phyloP scores from a whole-genome alignment of 352 stramenopile species.

The Nothophytophthora sp. region DNA sequence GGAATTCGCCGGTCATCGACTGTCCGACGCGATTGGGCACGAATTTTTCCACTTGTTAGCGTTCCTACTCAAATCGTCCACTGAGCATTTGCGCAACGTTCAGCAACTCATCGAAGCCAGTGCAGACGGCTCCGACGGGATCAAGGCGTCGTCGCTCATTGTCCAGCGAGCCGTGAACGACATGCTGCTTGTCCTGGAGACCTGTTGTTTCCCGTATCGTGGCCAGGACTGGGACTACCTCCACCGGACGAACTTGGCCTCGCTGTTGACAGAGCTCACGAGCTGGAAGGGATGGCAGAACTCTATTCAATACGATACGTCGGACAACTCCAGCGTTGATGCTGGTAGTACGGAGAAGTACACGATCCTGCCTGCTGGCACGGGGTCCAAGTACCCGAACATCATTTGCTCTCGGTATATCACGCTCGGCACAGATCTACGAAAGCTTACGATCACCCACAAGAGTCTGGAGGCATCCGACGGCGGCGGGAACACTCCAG shows the following conservation, averaged over 20 bases:
- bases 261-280: constrained; percentile 67
- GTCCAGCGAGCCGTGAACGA: constrained; percentile 67
- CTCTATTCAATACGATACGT: constrained; percentile 54
- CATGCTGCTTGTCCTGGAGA: constrained; percentile 74
- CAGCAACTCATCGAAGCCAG: constrained; percentile 31
- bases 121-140: constrained; percentile 3
- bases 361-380: constrained; percentile 57
- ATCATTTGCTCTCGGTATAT: constrained; percentile 69
- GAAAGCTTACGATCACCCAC: constrained; percentile 57
- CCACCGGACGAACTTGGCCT: constrained; percentile 55
- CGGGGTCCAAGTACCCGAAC: constrained; percentile 59
- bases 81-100: constrained; percentile 37
- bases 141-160: constrained; percentile 16
- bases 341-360: constrained; percentile 29
- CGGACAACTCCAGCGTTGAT: constrained; percentile 40
- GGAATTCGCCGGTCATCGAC: constrained; percentile 58
- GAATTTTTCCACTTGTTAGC: constrained; percentile 75
- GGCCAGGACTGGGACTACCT: constrained; percentile 65
- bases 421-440: constrained; percentile 67
- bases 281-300: constrained; percentile 80
- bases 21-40: constrained; percentile 43
- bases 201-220: constrained; percentile 77
- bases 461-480: constrained; percentile 22
- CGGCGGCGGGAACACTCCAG: neutral
- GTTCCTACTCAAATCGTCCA: constrained; percentile 49